phyloP scores from a whole-genome alignment of 2,329 filamentous ascomycete species.

The Cladophialophora bantiana region DNA sequence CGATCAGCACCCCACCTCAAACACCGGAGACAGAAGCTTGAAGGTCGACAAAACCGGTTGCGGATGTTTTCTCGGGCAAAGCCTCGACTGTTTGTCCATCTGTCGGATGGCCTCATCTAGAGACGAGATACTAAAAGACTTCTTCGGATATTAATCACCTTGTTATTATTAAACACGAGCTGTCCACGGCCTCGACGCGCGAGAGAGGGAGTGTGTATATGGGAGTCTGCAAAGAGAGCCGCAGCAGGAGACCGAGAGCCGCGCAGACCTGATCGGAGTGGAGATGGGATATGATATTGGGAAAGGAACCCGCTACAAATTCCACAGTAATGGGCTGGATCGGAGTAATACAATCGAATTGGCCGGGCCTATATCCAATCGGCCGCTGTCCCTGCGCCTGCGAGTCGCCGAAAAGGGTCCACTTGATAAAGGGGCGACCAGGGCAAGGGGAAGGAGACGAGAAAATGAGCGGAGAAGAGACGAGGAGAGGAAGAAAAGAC shows the following conservation, averaged over 20 bases:
- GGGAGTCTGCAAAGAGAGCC: not conserved
- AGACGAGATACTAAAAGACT: not conserved
- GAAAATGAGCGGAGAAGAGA: too few relatives aligned
- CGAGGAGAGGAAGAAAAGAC: too few relatives aligned
- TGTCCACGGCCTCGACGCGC: not conserved
- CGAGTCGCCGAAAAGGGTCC: too few relatives aligned
- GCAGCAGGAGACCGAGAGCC: not conserved
- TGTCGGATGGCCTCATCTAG: not conserved
- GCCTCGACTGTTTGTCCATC: not conserved
- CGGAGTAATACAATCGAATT: too few relatives aligned
- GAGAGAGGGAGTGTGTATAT: too few relatives aligned
- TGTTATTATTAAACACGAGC: not conserved
- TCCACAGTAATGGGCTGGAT: too few relatives aligned
- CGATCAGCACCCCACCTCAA: slow-evolving; percentile 9
- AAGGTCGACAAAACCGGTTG: not conserved
- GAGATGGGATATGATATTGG: not conserved
- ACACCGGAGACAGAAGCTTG: not conserved
- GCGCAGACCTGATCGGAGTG: not conserved
- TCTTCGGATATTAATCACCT: not conserved
- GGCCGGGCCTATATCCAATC: too few relatives aligned
- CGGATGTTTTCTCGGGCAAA: not conserved
- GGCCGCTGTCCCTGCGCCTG: too few relatives aligned
- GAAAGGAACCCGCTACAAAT: not conserved
- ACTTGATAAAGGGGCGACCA: too few relatives aligned
- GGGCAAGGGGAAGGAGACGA: too few relatives aligned